Evolutionary conservation across 495 filamentous ascomycete species (phyloP).

Genomic region (Cercophora sp.): DNA sequence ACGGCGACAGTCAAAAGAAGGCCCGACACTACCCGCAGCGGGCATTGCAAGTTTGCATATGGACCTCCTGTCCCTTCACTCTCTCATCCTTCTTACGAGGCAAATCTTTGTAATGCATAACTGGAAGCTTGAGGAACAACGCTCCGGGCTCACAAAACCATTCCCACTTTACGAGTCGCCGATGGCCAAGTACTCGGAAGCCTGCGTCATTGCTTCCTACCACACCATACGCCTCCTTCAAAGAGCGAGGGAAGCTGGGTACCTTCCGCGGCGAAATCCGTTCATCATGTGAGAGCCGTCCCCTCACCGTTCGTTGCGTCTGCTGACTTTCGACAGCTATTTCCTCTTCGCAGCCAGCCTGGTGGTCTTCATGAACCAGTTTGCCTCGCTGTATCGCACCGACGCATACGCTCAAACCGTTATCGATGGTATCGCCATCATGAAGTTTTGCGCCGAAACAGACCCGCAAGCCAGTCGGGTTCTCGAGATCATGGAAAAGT

Average conservation of each 20-base stretch:
- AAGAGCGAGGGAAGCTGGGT: constrained; percentile 52
- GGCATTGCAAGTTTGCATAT: constrained; percentile 63
- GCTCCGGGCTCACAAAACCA: constrained; percentile 28
- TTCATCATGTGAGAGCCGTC: constrained; percentile 55
- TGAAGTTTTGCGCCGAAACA: constrained; percentile 56
- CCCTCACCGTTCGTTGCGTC: not conserved
- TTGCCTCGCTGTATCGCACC: constrained; percentile 58
- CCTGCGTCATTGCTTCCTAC: constrained; percentile 66
- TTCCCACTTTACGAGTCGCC: constrained; percentile 30
- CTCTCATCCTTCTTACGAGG: constrained; percentile 65
- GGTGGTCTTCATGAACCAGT: constrained; percentile 65
- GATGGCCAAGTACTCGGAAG: constrained; percentile 63
- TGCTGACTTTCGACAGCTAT: constrained; percentile 40
- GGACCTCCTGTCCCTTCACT: constrained; percentile 68
- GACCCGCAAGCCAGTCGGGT: constrained; percentile 64
- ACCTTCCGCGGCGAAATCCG: constrained; percentile 64
- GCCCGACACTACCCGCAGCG: constrained; percentile 44
- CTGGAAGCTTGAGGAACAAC: constrained; percentile 32
- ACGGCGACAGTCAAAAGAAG: constrained; percentile 46
- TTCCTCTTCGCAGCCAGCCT: constrained; percentile 70
- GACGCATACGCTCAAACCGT: constrained; percentile 53
- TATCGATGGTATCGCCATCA: constrained; percentile 55
- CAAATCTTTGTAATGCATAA: constrained; percentile 62
- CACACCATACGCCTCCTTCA: constrained; percentile 61
- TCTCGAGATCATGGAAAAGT: constrained; percentile 60